These are phyloP conservation scores for Diaporthe vexans DNA, from an alignment of 2,329 filamentous ascomycete genomes.

Conservation along the genomic window DNA sequence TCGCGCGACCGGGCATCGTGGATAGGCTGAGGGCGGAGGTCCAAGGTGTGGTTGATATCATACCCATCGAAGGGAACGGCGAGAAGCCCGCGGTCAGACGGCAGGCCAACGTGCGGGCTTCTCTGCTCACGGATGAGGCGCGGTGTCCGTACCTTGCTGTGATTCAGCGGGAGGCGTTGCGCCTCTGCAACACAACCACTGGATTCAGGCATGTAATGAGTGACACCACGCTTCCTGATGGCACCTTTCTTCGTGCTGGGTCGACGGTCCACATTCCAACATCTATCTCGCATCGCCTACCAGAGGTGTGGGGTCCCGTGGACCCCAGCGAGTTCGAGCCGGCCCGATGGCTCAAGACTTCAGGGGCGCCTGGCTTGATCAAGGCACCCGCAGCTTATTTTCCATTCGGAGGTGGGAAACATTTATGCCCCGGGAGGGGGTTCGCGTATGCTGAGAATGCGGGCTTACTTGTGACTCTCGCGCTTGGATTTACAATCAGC, in stretches of 20 bases:
- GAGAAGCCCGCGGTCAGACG: background rate
- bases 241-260: background rate
- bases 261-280: constrained; percentile 9
- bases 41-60: background rate
- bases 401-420: background rate
- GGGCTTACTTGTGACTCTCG: background rate
- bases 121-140: background rate
- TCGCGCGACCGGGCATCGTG: background rate
- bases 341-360: background rate
- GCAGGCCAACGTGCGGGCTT: constrained; percentile 2
- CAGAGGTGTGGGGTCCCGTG: constrained; percentile 4
- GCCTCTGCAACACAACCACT: constrained; percentile 16
- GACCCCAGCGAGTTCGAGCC: constrained; percentile 20
- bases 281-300: background rate
- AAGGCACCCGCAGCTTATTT: constrained; percentile 15
- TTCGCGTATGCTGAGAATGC: constrained; percentile 18
- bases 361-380: background rate
- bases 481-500: constrained; percentile 6
- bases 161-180: constrained; percentile 18
- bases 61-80: background rate
- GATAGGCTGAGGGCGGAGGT: background rate
- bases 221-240: constrained; percentile 14
- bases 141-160: constrained; percentile 11
- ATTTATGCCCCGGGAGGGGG: background rate
- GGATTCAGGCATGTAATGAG: constrained; percentile 11